Evolutionary conservation across 2,329 filamentous ascomycete genomes (phyloP).

Genomic region (Arthrocladium fulminans): DNA sequence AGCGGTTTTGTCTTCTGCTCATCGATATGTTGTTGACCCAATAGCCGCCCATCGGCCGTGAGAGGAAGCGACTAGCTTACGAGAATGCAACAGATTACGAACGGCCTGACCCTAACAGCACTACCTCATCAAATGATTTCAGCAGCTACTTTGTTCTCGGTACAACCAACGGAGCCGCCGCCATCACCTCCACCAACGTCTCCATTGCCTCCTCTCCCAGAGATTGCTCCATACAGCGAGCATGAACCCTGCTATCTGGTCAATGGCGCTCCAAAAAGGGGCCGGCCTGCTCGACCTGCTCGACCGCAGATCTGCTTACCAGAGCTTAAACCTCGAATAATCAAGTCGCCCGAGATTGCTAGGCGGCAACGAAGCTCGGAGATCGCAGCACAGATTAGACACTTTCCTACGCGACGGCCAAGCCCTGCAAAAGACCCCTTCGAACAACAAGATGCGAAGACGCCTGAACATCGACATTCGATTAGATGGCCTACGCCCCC

Average conservation of each 20-base stretch:
- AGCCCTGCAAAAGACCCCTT: not conserved
- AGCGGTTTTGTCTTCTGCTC: not conserved
- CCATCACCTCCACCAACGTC: conserved; percentile 9
- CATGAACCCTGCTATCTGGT: not conserved
- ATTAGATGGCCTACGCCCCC: conserved; percentile 7
- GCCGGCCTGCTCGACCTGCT: conserved; percentile 17
- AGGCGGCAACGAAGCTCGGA: conserved; percentile 8
- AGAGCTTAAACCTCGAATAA: conserved; percentile 18
- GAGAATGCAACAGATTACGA: conserved; percentile 1
- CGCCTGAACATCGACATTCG: not conserved
- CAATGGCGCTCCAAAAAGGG: not conserved
- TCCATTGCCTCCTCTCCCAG: conserved; percentile 3
- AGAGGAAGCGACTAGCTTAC: too few species aligned
- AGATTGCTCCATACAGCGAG: not conserved
- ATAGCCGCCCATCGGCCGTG: not conserved
- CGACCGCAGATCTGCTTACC: conserved; percentile 18
- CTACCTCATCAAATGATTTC: not conserved
- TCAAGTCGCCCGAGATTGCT: conserved; percentile 13
- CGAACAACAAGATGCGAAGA: not conserved
- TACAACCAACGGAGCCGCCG: conserved; percentile 4
- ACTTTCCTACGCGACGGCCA: not conserved
- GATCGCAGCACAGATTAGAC: not conserved
- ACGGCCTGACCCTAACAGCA: not conserved
- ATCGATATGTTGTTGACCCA: not conserved
- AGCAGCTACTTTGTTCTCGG: conserved; percentile 5